Evolutionary conservation across 352 stramenopile species (phyloP).

Genomic region (Thraustotheca clavata): DNA sequence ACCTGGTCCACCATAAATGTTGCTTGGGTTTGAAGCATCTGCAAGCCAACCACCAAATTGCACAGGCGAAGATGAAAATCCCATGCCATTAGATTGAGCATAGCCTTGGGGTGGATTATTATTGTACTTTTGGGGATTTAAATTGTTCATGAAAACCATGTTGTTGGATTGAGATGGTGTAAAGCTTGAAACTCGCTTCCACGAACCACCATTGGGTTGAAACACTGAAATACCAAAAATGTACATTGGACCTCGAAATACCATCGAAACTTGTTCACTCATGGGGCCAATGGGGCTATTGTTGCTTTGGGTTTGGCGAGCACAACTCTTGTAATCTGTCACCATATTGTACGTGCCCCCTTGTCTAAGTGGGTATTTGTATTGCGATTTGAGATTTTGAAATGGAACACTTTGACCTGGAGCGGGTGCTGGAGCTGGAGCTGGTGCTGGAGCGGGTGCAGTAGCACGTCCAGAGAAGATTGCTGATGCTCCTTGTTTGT

Average conservation of each 20-base stretch:
- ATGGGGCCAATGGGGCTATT: conserved; percentile 44
- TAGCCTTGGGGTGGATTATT: conserved; percentile 50
- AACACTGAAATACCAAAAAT: conserved; percentile 71
- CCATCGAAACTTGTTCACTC: conserved; percentile 51
- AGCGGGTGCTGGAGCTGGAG: too few species aligned
- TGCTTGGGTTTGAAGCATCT: conserved; percentile 35
- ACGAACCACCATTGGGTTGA: conserved; percentile 36
- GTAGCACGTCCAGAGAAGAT: background rate
- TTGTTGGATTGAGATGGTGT: conserved; percentile 44
- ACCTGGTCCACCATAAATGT: conserved; percentile 40
- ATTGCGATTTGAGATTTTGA: conserved; percentile 3
- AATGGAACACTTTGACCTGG: background rate
- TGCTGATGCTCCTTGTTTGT: background rate
- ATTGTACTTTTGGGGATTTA: conserved; percentile 63
- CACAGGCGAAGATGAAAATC: conserved; percentile 30
- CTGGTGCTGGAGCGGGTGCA: background rate
- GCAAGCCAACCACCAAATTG: conserved; percentile 44
- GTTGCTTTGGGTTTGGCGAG: conserved; percentile 35
- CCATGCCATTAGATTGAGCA: conserved; percentile 40
- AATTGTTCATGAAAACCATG: conserved; percentile 80
- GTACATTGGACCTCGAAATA: conserved; percentile 56
- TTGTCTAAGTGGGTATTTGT: background rate
- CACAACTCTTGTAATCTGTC: conserved; percentile 49
- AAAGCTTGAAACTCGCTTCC: conserved; percentile 59
- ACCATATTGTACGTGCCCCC: conserved; percentile 54